A percentile compares a stretch with the other conserved stretches of the same genome.
Evolutionary conservation across 1,284 basidiomycete genomes (phyloP).

Genomic region (Schizophyllum amplum): DNA sequence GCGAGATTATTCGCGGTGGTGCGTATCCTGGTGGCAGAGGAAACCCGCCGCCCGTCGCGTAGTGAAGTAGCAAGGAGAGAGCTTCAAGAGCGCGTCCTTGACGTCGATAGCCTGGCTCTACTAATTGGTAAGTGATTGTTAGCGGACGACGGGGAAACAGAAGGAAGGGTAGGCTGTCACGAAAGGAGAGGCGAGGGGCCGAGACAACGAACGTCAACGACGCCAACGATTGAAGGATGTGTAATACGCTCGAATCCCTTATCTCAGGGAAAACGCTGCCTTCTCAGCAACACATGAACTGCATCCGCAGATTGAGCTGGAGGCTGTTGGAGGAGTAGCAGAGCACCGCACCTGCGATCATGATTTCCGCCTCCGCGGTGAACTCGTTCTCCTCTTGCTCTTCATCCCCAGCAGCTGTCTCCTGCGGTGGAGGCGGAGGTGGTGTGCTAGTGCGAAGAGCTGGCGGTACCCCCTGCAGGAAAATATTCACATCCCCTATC

Average conservation of each 20-base stretch:
- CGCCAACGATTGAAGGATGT: no score
- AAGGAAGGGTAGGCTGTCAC: not conserved
- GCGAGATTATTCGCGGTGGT: not conserved
- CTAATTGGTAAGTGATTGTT: not conserved
- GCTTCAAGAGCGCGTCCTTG: conserved; percentile 63
- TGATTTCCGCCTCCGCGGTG: conserved; percentile 23
- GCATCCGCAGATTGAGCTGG: not conserved
- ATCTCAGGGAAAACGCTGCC: no score
- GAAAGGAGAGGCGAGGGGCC: no score
- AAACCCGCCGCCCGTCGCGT: conserved; percentile 32
- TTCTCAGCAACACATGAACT: not conserved
- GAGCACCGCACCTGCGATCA: conserved; percentile 20
- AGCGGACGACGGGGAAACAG: not conserved
- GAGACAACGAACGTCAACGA: no score
- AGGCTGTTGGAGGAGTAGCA: not conserved
- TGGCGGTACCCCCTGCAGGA: conserved; percentile 52
- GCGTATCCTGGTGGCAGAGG: not conserved
- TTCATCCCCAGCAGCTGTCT: not conserved
- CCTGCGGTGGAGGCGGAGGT: not conserved
- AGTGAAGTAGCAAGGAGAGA: conserved; percentile 56
- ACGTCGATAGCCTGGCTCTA: conserved; percentile 55
- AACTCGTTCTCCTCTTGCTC: conserved; percentile 19
- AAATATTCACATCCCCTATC: conserved; percentile 92
- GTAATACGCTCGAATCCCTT: no score
- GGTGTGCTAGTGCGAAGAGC: not conserved